These are phyloP conservation scores for Rheum nobile DNA, from an alignment of 148 eudicot species.

Conservation along the genomic window DNA sequence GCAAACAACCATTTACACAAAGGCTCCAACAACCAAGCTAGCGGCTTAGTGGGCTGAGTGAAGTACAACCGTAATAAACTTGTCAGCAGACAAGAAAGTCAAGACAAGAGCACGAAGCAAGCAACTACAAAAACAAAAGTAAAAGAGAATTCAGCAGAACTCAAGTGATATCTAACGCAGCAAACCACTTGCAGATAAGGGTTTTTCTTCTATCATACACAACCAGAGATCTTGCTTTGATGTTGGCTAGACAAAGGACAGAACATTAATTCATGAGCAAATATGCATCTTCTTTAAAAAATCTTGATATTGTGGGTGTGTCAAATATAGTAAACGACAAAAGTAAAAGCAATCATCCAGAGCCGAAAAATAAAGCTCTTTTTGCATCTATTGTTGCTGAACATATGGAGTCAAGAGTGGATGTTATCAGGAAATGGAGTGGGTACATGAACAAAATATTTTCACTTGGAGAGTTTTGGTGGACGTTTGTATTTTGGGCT, in stretches of 20 bases:
- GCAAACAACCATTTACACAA: too few relatives aligned
- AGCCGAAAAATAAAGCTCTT: neutral
- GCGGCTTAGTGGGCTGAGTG: too few relatives aligned
- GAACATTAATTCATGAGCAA: neutral
- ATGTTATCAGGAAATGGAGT: neutral
- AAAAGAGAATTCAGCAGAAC: too few relatives aligned
- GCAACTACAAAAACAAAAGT: too few relatives aligned
- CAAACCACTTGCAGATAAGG: neutral
- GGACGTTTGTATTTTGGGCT: too few relatives aligned
- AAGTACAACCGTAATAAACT: too few relatives aligned
- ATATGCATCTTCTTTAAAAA: too few relatives aligned
- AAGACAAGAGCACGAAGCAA: too few relatives aligned
- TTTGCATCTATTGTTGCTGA: neutral
- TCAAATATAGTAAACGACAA: neutral
- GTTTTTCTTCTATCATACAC: neutral
- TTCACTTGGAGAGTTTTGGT: too few relatives aligned
- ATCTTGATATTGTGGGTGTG: neutral
- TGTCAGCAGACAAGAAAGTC: too few relatives aligned
- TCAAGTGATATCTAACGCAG: neutral
- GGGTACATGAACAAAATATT: too few relatives aligned
- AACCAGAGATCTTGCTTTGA: neutral
- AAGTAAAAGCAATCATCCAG: neutral
- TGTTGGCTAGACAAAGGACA: neutral
- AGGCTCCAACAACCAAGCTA: too few relatives aligned
- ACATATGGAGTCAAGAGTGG: neutral